Evolutionary conservation across 495 filamentous ascomycete genomes (phyloP).

Genomic region (Cetradonia linearis): DNA sequence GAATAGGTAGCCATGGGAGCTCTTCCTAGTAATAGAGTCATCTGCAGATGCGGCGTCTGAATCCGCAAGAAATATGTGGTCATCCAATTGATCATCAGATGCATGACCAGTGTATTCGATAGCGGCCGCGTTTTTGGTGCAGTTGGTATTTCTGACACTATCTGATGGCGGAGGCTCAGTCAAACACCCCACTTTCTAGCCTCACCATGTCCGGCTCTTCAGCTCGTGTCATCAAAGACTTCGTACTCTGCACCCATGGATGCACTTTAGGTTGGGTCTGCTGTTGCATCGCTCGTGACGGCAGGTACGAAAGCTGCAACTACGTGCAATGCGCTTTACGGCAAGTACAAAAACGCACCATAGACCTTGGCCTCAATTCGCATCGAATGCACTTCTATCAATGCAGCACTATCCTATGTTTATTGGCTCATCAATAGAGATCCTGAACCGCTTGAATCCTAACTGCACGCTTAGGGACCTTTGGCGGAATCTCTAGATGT

Average conservation of each 20-base stretch:
- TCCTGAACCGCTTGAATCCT: neutral
- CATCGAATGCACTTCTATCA: conserved; percentile 1
- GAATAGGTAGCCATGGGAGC: too few relatives aligned
- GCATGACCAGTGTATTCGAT: too few relatives aligned
- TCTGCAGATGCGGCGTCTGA: too few relatives aligned
- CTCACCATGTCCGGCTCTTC: neutral
- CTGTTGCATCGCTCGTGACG: neutral
- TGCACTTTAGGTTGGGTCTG: neutral
- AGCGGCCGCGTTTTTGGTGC: too few relatives aligned
- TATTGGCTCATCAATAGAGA: neutral
- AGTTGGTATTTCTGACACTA: too few relatives aligned
- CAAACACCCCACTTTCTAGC: neutral
- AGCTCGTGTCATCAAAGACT: neutral
- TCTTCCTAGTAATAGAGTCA: too few relatives aligned
- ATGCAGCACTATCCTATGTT: neutral
- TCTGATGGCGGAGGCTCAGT: neutral
- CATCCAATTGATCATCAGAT: too few relatives aligned
- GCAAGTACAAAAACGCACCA: neutral
- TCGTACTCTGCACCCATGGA: neutral
- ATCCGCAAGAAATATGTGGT: too few relatives aligned
- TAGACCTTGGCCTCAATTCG: neutral
- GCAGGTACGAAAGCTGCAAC: neutral
- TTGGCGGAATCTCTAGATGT: conserved; percentile 2
- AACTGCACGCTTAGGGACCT: neutral
- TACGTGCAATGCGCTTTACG: neutral